A percentile compares a stretch with the other conserved stretches of the same genome.
phyloP scores from a whole-genome alignment of 2,329 filamentous ascomycete genomes.

The Colletotrichum simmondsii region DNA sequence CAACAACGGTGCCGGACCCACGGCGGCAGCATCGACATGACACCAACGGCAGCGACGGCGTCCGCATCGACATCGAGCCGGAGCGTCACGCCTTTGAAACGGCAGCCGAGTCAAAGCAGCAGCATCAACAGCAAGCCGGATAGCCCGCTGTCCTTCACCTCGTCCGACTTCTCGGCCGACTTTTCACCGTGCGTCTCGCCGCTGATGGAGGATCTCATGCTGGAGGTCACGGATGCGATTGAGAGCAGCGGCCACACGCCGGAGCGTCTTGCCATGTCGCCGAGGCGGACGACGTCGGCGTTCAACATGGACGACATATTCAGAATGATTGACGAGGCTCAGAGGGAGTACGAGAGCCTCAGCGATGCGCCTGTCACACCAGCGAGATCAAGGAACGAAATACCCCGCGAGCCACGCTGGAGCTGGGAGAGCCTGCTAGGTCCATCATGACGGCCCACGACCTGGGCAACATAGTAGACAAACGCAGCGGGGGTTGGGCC shows the following conservation, averaged over 20 bases:
- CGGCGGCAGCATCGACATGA: not conserved
- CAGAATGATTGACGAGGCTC: conserved; percentile 28
- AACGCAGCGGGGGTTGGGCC: not conserved
- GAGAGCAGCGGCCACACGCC: conserved; percentile 17
- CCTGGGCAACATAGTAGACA: not conserved
- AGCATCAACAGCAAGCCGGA: conserved; percentile 1
- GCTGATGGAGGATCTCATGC: conserved; percentile 30
- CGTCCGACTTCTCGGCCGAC: conserved; percentile 22
- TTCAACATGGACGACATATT: conserved; percentile 29
- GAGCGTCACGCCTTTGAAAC: conserved; percentile 28
- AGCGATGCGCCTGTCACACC: not conserved
- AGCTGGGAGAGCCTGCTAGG: conserved; percentile 21
- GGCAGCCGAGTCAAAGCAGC: conserved; percentile 27
- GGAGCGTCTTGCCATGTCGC: not conserved
- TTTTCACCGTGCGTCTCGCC: conserved; percentile 29
- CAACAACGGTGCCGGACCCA: conserved; percentile 25
- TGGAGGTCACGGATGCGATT: conserved; percentile 30
- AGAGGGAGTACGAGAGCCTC: conserved; percentile 28
- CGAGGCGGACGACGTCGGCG: not conserved
- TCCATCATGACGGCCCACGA: not conserved
- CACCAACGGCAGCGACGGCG: not conserved
- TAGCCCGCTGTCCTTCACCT: conserved; percentile 19
- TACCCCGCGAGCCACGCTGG: not conserved
- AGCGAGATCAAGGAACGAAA: not conserved
- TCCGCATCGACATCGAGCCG: not conserved